Conservation (phyloP, 1,139 yeast species). For the Pichia sp. region DNA sequence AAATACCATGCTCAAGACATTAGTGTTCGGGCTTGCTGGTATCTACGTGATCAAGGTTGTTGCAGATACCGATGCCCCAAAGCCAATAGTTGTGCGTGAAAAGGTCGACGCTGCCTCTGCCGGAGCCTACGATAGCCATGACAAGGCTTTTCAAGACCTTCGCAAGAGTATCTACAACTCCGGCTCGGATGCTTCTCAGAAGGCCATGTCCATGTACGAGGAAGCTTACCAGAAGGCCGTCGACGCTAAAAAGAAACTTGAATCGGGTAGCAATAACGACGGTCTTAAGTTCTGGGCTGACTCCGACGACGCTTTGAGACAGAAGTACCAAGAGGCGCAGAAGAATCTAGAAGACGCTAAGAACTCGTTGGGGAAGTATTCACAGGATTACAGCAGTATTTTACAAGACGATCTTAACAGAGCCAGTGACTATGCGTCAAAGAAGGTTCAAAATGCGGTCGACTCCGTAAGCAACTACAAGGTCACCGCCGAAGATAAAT, state of each 20-base stretch:
- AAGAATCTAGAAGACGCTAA: constrained; percentile 1
- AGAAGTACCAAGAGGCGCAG: constrained; percentile 14
- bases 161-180: constrained; percentile 2
- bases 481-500: constrained; percentile 26
- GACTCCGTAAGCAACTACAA: constrained; percentile 29
- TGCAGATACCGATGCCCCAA: background rate
- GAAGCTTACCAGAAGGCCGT: constrained; percentile 12
- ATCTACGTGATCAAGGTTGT: background rate
- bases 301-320: constrained; percentile 5
- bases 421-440: constrained; percentile 38
- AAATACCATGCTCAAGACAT: constrained; percentile 8
- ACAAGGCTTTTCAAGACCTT: constrained; percentile 4
- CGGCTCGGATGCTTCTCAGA: constrained; percentile 13
- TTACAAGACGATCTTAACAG: constrained; percentile 13
- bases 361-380: constrained; percentile 5
- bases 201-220: constrained; percentile 10
- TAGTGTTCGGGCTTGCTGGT: constrained; percentile 9
- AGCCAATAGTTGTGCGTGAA: background rate
- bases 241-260: constrained; percentile 14
- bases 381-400: background rate
- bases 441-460: constrained; percentile 25
- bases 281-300: constrained; percentile 13
- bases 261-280: background rate
- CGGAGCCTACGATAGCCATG: background rate
- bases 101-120: background rate